Evolutionary conservation across 805 yeast genomes (phyloP).

Genomic region (Kodamaea restingae): DNA sequence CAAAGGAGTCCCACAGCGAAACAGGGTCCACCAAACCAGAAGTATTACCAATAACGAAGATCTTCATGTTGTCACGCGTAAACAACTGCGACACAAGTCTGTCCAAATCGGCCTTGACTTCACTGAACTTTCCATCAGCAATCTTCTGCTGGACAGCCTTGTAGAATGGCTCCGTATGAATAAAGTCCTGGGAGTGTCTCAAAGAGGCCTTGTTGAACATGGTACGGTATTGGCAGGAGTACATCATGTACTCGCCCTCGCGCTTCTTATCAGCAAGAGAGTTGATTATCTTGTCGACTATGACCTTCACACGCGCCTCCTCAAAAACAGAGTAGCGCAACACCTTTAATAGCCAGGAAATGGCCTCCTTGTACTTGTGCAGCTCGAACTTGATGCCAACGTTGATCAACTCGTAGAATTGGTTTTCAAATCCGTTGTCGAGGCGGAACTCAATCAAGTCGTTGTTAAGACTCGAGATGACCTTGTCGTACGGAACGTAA

Average conservation of each 20-base stretch:
- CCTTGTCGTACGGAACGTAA: slow-evolving; percentile 64
- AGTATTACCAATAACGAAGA: slow-evolving; percentile 70
- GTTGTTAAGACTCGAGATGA: slow-evolving; percentile 64
- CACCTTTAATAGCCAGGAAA: slow-evolving; percentile 71
- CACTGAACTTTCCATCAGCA: slow-evolving; percentile 49
- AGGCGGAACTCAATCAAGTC: slow-evolving; percentile 65
- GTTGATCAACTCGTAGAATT: slow-evolving; percentile 62
- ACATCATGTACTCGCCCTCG: slow-evolving; percentile 59
- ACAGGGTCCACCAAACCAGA: slow-evolving; percentile 51
- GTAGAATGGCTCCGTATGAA: slow-evolving; percentile 59
- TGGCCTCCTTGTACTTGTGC: slow-evolving; percentile 60
- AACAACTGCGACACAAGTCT: slow-evolving; percentile 50
- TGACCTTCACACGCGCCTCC: slow-evolving; percentile 61
- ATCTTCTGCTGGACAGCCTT: slow-evolving; percentile 43
- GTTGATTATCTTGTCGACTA: slow-evolving; percentile 58
- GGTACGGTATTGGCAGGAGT: slow-evolving; percentile 54
- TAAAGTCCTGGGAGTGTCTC: slow-evolving; percentile 59
- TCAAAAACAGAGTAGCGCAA: slow-evolving; percentile 69
- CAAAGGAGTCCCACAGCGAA: slow-evolving; percentile 49
- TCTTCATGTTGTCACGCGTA: slow-evolving; percentile 55
- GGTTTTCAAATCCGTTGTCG: slow-evolving; percentile 53
- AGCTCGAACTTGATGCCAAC: slow-evolving; percentile 59
- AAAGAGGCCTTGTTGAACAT: slow-evolving; percentile 58
- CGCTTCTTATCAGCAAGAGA: slow-evolving; percentile 61
- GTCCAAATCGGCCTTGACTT: slow-evolving; percentile 49